Conservation (phyloP, 257 asterid species). For the Nicotiana tabacum region DNA sequence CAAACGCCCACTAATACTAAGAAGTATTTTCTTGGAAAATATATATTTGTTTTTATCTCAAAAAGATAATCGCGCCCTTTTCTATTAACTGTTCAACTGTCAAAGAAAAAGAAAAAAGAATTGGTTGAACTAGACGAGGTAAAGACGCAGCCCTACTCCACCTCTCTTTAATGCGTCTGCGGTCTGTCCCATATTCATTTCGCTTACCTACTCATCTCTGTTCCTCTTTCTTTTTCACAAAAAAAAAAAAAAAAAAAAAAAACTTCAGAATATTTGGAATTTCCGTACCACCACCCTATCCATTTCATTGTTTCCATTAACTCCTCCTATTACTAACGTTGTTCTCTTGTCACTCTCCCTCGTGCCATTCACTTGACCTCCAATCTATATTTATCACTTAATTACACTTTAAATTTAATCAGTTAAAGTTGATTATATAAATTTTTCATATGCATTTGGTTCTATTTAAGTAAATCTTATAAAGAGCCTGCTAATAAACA, state of each 20-base stretch:
- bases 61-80: no score
- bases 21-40: no score
- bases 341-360: neutral
- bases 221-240: neutral
- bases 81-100: neutral
- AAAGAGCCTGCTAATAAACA: no score
- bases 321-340: neutral
- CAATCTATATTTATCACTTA: no score
- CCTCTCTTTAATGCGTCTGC: neutral
- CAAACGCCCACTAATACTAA: no score
- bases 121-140: neutral
- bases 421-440: no score
- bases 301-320: neutral
- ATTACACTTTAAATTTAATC: no score
- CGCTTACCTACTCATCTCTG: conserved; percentile 7
- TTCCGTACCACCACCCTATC: neutral
- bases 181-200: neutral
- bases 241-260: no score
- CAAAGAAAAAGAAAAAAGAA: neutral
- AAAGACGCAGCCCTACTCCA: neutral
- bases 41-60: no score
- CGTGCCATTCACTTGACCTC: neutral
- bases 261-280: no score
- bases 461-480: no score
- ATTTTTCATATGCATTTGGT: no score